Base-by-base conservation (phyloP, 352 stramenopile genomes). In the Pythium angustatum region DNA sequence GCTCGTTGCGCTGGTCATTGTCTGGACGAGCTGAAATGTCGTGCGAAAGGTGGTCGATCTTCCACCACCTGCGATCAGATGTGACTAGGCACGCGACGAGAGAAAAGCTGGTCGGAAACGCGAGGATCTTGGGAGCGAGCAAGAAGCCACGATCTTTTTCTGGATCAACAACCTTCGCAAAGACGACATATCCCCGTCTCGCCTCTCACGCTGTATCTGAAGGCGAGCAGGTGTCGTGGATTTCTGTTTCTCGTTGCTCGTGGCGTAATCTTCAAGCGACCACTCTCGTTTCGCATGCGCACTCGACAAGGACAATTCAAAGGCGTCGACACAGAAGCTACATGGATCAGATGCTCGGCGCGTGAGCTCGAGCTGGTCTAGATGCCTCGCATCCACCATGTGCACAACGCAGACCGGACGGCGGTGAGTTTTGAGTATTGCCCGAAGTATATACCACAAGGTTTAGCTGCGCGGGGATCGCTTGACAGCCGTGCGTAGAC, bases 161-260 rank as follows among this genome's bases (percentile, higher is more conserved):
- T 62, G 55, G 30, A 47, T 62, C 47, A 66, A 58, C 34, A 43
- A 11, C 19, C 19, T 58, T 33, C 48, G 45, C 12, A 49, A 51
- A 6, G 58, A 64, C 2, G 58, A 44, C 27, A 50, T n/a, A n/a
- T 64, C 30, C 58, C 58, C 6, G 44, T 64, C 15, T 66, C 58
- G n/a, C n/a, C 58, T 3, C 19, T 24, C 6, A 66, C 51, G 58
- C 17, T 66, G 19, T 33, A 48, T 8, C 38, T 58, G 5, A 50
- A 47, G 10, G 34, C 2, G 2, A 30, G 30, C 14, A 28, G 52
- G 58, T 31, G 31, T 66, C 17, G 22, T 31, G 8, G 49, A 8
- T 9, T 66, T 66, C 49, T 38, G 27, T n/a, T 5, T 47, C 50
- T 8, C 56, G 30, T 17, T 60, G 34, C 36, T 8, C 6, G 31